Evolutionary conservation across 2,329 filamentous ascomycete genomes (phyloP).

Genomic region (Aspergillus melleus): DNA sequence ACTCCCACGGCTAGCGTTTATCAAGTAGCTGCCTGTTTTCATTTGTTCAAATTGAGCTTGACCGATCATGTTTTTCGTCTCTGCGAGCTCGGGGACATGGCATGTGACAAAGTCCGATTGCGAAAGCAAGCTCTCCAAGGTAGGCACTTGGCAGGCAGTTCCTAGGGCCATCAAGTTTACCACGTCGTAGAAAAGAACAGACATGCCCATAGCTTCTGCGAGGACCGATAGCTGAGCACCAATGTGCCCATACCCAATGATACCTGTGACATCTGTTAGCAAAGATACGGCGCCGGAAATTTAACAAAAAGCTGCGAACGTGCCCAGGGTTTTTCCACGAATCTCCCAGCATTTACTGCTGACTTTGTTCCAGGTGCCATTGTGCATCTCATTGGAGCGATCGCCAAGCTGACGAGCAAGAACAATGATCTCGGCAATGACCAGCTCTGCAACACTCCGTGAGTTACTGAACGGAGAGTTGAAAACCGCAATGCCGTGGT

Average conservation of each 20-base stretch:
- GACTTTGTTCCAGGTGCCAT: slow-evolving; percentile 96
- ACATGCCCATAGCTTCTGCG: slow-evolving; percentile 97
- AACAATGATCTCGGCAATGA: slow-evolving; percentile 89
- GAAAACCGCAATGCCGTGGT: slow-evolving; percentile 83
- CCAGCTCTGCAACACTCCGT: slow-evolving; percentile 90
- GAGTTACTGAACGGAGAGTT: slow-evolving; percentile 99
- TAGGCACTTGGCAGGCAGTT: slow-evolving; percentile 78
- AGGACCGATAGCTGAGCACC: slow-evolving; percentile 93
- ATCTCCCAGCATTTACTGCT: slow-evolving; percentile 97
- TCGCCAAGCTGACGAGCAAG: slow-evolving; percentile 91
- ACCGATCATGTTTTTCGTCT: slow-evolving; percentile 94
- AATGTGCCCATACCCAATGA: slow-evolving; percentile 96
- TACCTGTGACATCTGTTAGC: slow-evolving; percentile 54
- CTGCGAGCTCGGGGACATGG: slow-evolving; percentile 89
- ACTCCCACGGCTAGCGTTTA: slow-evolving; percentile 92
- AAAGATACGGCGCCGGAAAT: neutral
- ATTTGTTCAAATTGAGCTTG: slow-evolving; percentile 76
- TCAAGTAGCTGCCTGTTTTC: slow-evolving; percentile 85
- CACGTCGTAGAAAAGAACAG: slow-evolving; percentile 95
- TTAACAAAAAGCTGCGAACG: slow-evolving; percentile 16
- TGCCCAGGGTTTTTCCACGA: slow-evolving; percentile 90
- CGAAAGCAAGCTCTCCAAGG: slow-evolving; percentile 72
- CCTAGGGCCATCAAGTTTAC: slow-evolving; percentile 93
- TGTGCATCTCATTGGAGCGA: slow-evolving; percentile 90
- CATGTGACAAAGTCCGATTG: slow-evolving; percentile 89